Percentiles rank a stretch among this genome's conserved stretches.
These are phyloP conservation scores for Primulina huaijiensis DNA, from an alignment of 257 asterid genomes.

Conservation along the genomic window DNA sequence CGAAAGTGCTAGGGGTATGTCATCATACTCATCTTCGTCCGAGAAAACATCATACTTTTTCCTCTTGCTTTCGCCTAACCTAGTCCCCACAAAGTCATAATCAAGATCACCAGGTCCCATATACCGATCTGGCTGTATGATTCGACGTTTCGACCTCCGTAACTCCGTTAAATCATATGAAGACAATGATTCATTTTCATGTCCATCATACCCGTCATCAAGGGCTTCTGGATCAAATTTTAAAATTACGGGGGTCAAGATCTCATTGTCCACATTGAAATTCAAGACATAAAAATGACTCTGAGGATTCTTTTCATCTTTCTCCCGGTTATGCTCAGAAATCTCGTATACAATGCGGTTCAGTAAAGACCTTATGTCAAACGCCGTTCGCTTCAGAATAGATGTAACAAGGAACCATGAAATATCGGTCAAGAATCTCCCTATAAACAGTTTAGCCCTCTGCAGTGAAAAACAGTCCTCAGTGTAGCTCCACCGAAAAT, in stretches of 20 bases:
- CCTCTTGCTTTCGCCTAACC: slow-evolving; percentile 66
- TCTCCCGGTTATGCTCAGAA: slow-evolving; percentile 34
- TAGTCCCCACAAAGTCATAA: slow-evolving; percentile 62
- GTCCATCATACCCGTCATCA: slow-evolving; percentile 25
- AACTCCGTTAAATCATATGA: slow-evolving; percentile 42
- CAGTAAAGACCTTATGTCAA: slow-evolving; percentile 55
- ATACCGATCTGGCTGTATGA: slow-evolving; percentile 71
- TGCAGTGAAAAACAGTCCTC: slow-evolving; percentile 72
- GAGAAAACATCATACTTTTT: not conserved
- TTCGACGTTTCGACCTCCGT: slow-evolving; percentile 79
- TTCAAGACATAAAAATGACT: slow-evolving; percentile 38
- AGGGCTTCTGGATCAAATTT: slow-evolving; percentile 32
- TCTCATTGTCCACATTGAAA: slow-evolving; percentile 61
- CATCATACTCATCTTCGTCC: slow-evolving; percentile 34
- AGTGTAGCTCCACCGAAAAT: slow-evolving; percentile 71
- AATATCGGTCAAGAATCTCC: slow-evolving; percentile 62
- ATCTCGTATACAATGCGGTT: slow-evolving; percentile 65
- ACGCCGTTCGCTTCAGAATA: slow-evolving; percentile 47
- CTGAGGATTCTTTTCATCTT: slow-evolving; percentile 19
- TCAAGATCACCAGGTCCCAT: slow-evolving; percentile 61
- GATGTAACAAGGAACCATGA: slow-evolving; percentile 81
- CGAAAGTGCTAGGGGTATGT: slow-evolving; percentile 53
- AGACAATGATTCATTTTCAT: slow-evolving; percentile 36
- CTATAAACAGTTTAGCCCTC: slow-evolving; percentile 46
- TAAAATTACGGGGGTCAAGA: slow-evolving; percentile 40